These are phyloP conservation scores for Cadophora sp. DNA, from an alignment of 2,329 filamentous ascomycete species.

Conservation along the genomic window DNA sequence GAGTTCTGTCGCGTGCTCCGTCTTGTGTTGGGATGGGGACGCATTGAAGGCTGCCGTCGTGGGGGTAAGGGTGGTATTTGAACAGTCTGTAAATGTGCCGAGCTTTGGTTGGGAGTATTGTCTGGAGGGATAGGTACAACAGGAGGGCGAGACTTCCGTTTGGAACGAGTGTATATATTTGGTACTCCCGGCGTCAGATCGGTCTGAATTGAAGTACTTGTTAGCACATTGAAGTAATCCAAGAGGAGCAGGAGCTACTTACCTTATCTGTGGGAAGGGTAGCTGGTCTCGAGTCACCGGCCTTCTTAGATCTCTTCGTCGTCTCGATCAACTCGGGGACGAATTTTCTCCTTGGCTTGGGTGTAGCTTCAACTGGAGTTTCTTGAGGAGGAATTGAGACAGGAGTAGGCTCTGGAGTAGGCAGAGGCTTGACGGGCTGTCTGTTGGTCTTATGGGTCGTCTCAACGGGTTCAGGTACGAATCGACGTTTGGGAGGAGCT, in stretches of 20 bases:
- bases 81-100: slow-evolving; percentile 41
- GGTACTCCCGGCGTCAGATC: slow-evolving; percentile 43
- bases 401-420: slow-evolving; percentile 64
- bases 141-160: slow-evolving; percentile 37
- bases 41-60: slow-evolving; percentile 50
- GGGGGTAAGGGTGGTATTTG: slow-evolving; percentile 47
- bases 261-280: slow-evolving; percentile 73
- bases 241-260: slow-evolving; percentile 56
- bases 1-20: slow-evolving; percentile 49
- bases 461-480: slow-evolving; percentile 74
- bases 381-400: slow-evolving; percentile 52
- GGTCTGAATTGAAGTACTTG: slow-evolving; percentile 32
- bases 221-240: slow-evolving; percentile 21
- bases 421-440: slow-evolving; percentile 46
- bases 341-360: slow-evolving; percentile 59
- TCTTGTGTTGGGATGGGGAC: slow-evolving; percentile 51
- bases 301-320: slow-evolving; percentile 72
- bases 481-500: slow-evolving; percentile 59
- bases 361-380: slow-evolving; percentile 43
- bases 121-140: slow-evolving; percentile 55
- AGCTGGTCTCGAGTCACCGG: slow-evolving; percentile 67
- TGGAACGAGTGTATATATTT: slow-evolving; percentile 43
- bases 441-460: slow-evolving; percentile 68
- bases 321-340: slow-evolving; percentile 84
- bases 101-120: slow-evolving; percentile 50